phyloP scores from a whole-genome alignment of 495 filamentous ascomycete genomes.

The Chaetomium tenue region DNA sequence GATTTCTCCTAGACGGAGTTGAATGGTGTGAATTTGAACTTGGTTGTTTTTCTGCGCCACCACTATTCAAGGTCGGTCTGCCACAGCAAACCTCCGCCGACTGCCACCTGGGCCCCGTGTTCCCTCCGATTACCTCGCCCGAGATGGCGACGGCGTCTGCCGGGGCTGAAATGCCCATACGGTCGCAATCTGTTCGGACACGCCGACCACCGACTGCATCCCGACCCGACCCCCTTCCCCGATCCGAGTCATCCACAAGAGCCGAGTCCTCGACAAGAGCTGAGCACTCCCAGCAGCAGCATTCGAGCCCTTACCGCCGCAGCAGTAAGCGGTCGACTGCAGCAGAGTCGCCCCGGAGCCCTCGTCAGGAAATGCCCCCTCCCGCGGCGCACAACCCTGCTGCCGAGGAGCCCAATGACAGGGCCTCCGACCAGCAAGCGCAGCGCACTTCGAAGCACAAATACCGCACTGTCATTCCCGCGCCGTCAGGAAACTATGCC shows the following conservation, averaged over 20 bases:
- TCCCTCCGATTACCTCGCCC: neutral
- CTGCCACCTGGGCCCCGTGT: neutral
- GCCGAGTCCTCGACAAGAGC: slow-evolving; percentile 38
- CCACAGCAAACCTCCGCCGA: slow-evolving; percentile 5
- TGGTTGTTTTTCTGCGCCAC: neutral
- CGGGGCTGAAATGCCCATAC: slow-evolving; percentile 37
- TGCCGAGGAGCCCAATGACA: slow-evolving; percentile 45
- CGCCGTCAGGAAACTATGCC: slow-evolving; percentile 82
- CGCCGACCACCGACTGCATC: slow-evolving; percentile 36
- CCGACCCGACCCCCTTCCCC: slow-evolving; percentile 34
- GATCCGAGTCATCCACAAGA: slow-evolving; percentile 36
- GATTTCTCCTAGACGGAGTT: neutral
- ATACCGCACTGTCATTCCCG: slow-evolving; percentile 78
- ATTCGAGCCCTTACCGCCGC: slow-evolving; percentile 41
- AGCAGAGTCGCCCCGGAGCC: slow-evolving; percentile 30
- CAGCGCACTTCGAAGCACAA: slow-evolving; percentile 48
- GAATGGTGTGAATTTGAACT: neutral
- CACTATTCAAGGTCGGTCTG: neutral
- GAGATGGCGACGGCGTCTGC: slow-evolving; percentile 35
- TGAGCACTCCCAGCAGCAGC: too few relatives aligned
- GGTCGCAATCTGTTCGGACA: slow-evolving; percentile 39
- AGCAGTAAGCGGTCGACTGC: slow-evolving; percentile 38
- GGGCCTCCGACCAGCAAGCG: slow-evolving; percentile 44
- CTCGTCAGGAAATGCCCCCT: slow-evolving; percentile 53
- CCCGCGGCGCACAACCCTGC: slow-evolving; percentile 50